Evolutionary conservation across 345 rosid genomes (phyloP).

Genomic region (Diplotaxis tenuifolia): DNA sequence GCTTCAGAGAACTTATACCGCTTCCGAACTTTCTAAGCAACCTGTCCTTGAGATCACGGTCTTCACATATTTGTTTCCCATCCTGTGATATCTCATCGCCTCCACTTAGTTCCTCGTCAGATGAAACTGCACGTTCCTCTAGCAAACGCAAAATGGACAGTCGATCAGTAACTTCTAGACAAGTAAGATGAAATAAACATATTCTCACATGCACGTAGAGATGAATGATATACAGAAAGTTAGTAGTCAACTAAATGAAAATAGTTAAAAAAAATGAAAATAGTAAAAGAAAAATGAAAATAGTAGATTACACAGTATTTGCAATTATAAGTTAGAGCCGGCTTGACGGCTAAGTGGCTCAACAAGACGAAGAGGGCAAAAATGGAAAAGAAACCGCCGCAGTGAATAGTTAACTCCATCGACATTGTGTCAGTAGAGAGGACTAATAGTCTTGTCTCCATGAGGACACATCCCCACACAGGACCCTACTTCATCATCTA

Average conservation of each 20-base stretch:
- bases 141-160: not conserved
- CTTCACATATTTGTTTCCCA: slow-evolving; percentile 50
- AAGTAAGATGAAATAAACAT: not conserved
- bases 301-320: too few relatives aligned
- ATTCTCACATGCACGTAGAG: slow-evolving; percentile 1
- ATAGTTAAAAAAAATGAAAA: too few relatives aligned
- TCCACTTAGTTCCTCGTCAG: slow-evolving; percentile 70
- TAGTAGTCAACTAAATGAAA: not conserved
- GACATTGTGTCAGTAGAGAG: slow-evolving; percentile 37
- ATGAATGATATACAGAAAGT: not conserved
- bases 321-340: not conserved
- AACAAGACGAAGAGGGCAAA: slow-evolving; percentile 23
- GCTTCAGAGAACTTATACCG: slow-evolving; percentile 64
- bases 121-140: slow-evolving; percentile 66
- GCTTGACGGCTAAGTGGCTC: slow-evolving; percentile 27
- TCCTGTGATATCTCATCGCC: slow-evolving; percentile 57
- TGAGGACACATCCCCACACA: slow-evolving; percentile 30
- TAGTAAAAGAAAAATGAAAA: too few relatives aligned
- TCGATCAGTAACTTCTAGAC: not conserved
- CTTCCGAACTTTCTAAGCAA: slow-evolving; percentile 66
- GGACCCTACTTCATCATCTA: slow-evolving; percentile 30
- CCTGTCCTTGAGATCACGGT: slow-evolving; percentile 63
- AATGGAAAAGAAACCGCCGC: slow-evolving; percentile 35
- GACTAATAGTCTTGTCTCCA: slow-evolving; percentile 34
- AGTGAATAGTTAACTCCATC: slow-evolving; percentile 38